Conservation (phyloP, 1,139 yeast genomes). For the Torulaspora globosa region DNA sequence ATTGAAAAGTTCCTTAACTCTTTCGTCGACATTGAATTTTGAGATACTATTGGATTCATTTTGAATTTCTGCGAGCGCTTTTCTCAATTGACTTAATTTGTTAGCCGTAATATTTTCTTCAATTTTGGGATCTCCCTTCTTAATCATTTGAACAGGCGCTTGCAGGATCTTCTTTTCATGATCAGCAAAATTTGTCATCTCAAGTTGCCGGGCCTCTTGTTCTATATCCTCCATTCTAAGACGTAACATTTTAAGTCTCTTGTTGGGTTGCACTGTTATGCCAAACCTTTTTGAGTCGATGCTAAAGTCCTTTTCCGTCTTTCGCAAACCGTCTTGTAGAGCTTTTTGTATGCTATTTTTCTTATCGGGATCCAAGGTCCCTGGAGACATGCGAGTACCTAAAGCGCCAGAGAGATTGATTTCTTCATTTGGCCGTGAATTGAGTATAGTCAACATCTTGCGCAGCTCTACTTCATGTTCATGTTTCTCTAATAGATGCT, state of each 20-base stretch:
- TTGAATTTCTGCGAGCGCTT: constrained; percentile 58
- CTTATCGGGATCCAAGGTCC: constrained; percentile 25
- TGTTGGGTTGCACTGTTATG: constrained; percentile 60
- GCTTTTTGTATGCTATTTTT: constrained; percentile 36
- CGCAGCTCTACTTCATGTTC: constrained; percentile 85
- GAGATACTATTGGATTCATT: constrained; percentile 70
- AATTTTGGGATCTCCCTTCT: constrained; percentile 34
- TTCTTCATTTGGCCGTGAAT: constrained; percentile 27
- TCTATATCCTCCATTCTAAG: constrained; percentile 85
- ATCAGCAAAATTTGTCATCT: constrained; percentile 73
- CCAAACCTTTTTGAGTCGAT: constrained; percentile 40
- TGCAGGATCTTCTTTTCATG: constrained; percentile 24
- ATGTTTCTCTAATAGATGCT: constrained; percentile 72
- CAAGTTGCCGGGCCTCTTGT: constrained; percentile 78
- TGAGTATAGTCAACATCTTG: constrained; percentile 69
- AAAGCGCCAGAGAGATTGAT: constrained; percentile 22
- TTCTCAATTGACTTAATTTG: constrained; percentile 50
- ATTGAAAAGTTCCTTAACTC: constrained; percentile 52
- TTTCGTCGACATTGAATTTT: constrained; percentile 51
- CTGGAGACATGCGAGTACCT: constrained; percentile 7
- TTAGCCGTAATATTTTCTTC: constrained; percentile 37
- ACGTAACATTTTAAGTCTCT: constrained; percentile 68
- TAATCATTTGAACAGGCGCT: constrained; percentile 23
- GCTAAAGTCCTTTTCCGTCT: constrained; percentile 31
- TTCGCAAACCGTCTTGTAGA: constrained; percentile 41